Evolutionary conservation across 768 basidiomycete genomes (phyloP).

Genomic region (Dacryopinax spathularia): DNA sequence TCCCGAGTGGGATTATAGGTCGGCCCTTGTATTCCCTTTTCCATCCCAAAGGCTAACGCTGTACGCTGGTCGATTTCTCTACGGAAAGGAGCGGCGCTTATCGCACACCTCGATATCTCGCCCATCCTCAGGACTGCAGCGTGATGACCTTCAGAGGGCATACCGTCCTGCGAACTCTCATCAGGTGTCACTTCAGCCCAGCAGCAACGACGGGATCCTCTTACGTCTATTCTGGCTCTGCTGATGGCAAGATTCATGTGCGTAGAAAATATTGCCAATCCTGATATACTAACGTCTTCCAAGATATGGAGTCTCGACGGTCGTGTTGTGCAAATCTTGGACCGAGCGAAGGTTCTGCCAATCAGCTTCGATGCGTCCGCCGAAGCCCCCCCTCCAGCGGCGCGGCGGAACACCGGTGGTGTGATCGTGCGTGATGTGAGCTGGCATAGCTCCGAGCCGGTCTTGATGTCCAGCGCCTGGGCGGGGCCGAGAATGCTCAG

Average conservation of each 20-base stretch:
- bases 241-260: constrained; percentile 75
- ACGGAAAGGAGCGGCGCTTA: constrained; percentile 45
- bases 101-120: constrained; percentile 42
- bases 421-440: constrained; percentile 83
- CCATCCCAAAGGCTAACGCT: background rate
- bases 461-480: constrained; percentile 88
- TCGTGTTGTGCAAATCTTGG: constrained; percentile 62
- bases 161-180: constrained; percentile 75
- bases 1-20: constrained; percentile 69
- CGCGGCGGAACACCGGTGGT: constrained; percentile 17
- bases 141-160: constrained; percentile 95
- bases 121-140: constrained; percentile 81
- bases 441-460: constrained; percentile 88
- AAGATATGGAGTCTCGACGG: constrained; percentile 96
- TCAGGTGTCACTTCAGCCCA: constrained; percentile 93
- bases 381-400: constrained; percentile 28
- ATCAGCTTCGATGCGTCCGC: constrained; percentile 62
- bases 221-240: constrained; percentile 89
- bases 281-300: constrained; percentile 2
- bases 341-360: constrained; percentile 58
- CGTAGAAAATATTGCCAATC: constrained; percentile 15
- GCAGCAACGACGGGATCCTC: constrained; percentile 78
- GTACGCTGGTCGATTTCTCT: background rate
- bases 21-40: constrained; percentile 13
- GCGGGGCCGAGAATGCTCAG: constrained; percentile 44